Conservation (phyloP, 345 rosid species). For the Citrus medica region DNA sequence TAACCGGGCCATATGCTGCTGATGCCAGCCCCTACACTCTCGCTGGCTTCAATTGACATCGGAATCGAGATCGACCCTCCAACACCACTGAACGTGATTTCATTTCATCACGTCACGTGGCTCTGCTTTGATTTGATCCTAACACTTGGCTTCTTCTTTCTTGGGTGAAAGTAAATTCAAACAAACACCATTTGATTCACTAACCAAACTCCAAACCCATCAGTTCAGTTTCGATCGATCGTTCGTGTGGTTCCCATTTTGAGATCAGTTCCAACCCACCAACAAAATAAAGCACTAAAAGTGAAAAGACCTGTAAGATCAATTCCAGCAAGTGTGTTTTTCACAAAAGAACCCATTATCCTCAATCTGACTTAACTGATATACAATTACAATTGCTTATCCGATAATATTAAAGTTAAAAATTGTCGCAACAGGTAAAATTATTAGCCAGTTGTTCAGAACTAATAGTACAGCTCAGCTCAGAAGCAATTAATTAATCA, state of each 20-base stretch:
- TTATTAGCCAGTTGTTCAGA: too few relatives aligned
- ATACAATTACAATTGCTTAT: too few relatives aligned
- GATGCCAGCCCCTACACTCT: too few relatives aligned
- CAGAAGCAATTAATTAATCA: neutral
- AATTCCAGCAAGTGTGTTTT: neutral
- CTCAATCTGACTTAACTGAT: too few relatives aligned
- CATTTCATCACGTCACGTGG: neutral
- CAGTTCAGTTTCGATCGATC: neutral
- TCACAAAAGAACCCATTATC: neutral
- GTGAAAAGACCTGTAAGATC: neutral
- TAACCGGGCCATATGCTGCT: too few relatives aligned
- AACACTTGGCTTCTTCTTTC: neutral
- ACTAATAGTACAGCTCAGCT: neutral
- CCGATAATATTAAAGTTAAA: too few relatives aligned
- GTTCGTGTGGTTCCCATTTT: neutral
- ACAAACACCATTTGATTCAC: neutral
- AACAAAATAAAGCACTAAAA: too few relatives aligned
- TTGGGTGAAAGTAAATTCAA: neutral
- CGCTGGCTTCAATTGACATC: conserved; percentile 1
- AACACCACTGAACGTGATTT: neutral
- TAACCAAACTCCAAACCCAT: neutral
- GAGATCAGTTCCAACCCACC: neutral
- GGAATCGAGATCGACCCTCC: conserved; percentile 8
- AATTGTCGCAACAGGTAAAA: too few relatives aligned
- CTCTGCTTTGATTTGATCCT: neutral